phyloP scores from a whole-genome alignment of 2,329 filamentous ascomycete species.

The Fusarium sambucinum region DNA sequence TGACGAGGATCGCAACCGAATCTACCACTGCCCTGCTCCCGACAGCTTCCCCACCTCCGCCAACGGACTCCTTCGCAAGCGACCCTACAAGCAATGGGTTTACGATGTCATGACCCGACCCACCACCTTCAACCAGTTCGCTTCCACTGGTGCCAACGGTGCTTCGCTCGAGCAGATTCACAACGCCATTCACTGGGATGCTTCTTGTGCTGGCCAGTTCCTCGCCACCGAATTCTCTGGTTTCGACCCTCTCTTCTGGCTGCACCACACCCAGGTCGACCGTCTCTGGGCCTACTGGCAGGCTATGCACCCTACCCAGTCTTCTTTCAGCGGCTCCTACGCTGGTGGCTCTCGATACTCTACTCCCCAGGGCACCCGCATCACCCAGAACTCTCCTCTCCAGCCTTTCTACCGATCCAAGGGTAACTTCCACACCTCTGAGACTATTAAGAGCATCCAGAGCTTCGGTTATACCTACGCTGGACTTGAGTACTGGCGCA shows the following conservation, averaged over 20 bases:
- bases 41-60: constrained; percentile 56
- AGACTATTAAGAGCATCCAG: constrained; percentile 50
- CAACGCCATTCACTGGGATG: constrained; percentile 58
- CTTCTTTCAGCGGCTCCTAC: constrained; percentile 54
- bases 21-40: constrained; percentile 56
- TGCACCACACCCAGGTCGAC: constrained; percentile 71
- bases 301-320: constrained; percentile 55
- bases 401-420: constrained; percentile 62
- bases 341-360: constrained; percentile 54
- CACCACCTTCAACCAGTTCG: constrained; percentile 52
- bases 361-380: constrained; percentile 54
- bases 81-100: constrained; percentile 56
- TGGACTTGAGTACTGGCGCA: constrained; percentile 54
- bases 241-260: constrained; percentile 63
- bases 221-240: constrained; percentile 55
- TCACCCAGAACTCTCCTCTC: constrained; percentile 61
- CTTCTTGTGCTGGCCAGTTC: constrained; percentile 58
- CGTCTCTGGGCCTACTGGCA: constrained; percentile 71
- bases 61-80: constrained; percentile 51
- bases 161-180: constrained; percentile 60
- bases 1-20: constrained; percentile 50
- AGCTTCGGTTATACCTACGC: constrained; percentile 57
- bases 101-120: constrained; percentile 58
- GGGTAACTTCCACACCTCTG: constrained; percentile 58
- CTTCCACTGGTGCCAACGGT: constrained; percentile 52